Evolutionary conservation across 2,329 filamentous ascomycete species (phyloP), one percentile per base, ranked within the genome.

Genomic region (Drechslerella dactyloides): DNA sequence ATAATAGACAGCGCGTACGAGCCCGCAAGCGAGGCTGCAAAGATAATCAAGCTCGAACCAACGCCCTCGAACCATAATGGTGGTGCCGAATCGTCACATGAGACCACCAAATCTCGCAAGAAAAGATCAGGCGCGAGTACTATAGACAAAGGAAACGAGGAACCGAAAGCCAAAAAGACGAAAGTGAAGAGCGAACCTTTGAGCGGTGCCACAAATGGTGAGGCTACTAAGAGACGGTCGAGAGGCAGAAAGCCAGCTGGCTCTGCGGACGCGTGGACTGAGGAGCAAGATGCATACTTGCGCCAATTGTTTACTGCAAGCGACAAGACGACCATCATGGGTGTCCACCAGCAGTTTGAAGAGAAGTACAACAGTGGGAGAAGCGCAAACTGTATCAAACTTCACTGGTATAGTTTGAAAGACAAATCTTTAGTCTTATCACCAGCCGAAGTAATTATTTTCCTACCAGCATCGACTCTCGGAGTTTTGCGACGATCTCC

Each of bases 281-380:
- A 17, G 3, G 62, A 65, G 21, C 46, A 66, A 27, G 55, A 59
- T 15, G 42, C 62, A 48, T 66, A 66, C 35, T 17, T 66, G 4
- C 48, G 54, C 11, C 35, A 66, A 17, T 37, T 66, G 2, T 58
- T 40, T 7, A 46, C 42, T 7, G 33, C 10, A 4, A n/a, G 19
- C 3, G n/a, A 58, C 33, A 50, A 51, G 11, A 24, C 13, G 2
- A 33, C 15, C 8, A 46, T 53, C 4, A 33, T 33, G 8, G 46
- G 46, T 10, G 35, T 59, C 1, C 42, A 58, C 24, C 33, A 37
- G 4, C 44, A 30, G 13, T 66, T 66, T n/a, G 62, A 59, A 52
- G 35, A 17, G 1, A 59, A 59, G 17, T 66, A 58, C 17, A 24
- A 42, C 5, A 54, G 21, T 8, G 62, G 62, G 10, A 58, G 51